A percentile compares a stretch with the other conserved stretches of the same genome.
Evolutionary conservation across 768 basidiomycete genomes (phyloP).

Genomic region (Lactarius sanguifluus): DNA sequence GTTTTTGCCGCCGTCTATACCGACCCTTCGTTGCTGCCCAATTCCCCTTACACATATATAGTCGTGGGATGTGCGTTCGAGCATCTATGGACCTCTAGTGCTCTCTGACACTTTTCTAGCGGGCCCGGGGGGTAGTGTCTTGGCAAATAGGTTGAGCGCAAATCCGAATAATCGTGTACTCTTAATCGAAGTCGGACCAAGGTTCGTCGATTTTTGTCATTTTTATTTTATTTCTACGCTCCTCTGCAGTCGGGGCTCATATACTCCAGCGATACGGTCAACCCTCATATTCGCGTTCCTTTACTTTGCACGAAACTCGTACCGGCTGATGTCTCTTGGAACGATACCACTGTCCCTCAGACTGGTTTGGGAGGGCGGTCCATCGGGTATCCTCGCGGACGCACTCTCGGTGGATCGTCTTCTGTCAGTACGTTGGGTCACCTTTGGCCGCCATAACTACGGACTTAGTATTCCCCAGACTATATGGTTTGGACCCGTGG

Average conservation of each 20-base stretch:
- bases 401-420: slow-evolving; percentile 27
- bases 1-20: neutral
- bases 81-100: too few relatives aligned
- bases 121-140: too few relatives aligned
- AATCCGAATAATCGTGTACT: too few relatives aligned
- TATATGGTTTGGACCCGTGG: slow-evolving; percentile 26
- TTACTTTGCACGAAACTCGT: too few relatives aligned
- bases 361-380: slow-evolving; percentile 16
- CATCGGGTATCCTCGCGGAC: slow-evolving; percentile 28
- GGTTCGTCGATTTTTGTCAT: too few relatives aligned
- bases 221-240: too few relatives aligned
- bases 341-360: slow-evolving; percentile 29
- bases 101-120: too few relatives aligned
- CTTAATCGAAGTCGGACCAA: too few relatives aligned
- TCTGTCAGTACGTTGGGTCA: slow-evolving; percentile 26
- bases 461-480: slow-evolving; percentile 5
- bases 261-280: too few relatives aligned
- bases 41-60: slow-evolving; percentile 9
- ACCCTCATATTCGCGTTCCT: too few relatives aligned
- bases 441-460: neutral
- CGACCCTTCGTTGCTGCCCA: neutral
- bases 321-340: neutral
- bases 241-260: too few relatives aligned
- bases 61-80: neutral
- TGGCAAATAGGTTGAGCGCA: too few relatives aligned